Conservation (phyloP, 345 rosid species). For the Microcos paniculata region DNA sequence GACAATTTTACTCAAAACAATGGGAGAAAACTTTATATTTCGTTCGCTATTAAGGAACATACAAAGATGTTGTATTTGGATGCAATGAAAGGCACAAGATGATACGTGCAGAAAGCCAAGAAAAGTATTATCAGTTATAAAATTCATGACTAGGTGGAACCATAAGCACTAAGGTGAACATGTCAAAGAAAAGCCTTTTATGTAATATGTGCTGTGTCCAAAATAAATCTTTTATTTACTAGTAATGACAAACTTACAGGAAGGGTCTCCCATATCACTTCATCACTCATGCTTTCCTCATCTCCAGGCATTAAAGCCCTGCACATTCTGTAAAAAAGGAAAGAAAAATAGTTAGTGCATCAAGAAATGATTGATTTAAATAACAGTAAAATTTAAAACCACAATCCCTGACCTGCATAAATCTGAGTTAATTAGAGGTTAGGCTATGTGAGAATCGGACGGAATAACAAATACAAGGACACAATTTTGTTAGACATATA, state of each 20-base stretch:
- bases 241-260: constrained; percentile 54
- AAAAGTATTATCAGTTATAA: background rate
- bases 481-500: background rate
- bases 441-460: constrained; percentile 3
- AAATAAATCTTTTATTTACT: background rate
- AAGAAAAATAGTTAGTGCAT: background rate
- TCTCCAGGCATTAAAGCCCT: constrained; percentile 93
- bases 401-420: background rate
- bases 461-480: background rate
- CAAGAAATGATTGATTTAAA: background rate
- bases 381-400: background rate
- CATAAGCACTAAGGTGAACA: background rate
- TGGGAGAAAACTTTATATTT: background rate
- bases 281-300: constrained; percentile 89
- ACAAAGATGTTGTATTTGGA: background rate
- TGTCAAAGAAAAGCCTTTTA: background rate
- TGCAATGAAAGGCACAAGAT: background rate
- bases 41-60: background rate
- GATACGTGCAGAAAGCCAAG: background rate
- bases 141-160: background rate
- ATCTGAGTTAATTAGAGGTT: background rate
- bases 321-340: constrained; percentile 61
- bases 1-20: background rate
- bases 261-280: constrained; percentile 96
- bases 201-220: background rate